Evolutionary conservation across 768 basidiomycete species (phyloP).

Genomic region (Hortiboletus campestris): DNA sequence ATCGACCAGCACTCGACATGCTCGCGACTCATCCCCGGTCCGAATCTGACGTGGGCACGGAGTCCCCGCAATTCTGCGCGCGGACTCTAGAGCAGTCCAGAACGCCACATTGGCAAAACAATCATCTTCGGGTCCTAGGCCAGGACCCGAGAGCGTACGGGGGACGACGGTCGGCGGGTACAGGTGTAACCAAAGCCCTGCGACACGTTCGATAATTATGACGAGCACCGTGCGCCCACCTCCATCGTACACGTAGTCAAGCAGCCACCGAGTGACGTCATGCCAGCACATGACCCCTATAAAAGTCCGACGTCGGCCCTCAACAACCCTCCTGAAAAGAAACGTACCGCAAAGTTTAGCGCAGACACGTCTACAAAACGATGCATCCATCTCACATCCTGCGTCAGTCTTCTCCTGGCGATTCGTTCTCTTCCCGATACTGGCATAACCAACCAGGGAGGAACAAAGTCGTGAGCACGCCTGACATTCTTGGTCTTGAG

Average conservation of each 20-base stretch:
- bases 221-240: too few relatives aligned
- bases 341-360: neutral
- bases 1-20: neutral
- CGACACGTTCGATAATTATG: neutral
- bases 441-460: slow-evolving; percentile 34
- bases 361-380: neutral
- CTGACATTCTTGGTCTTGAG: too few relatives aligned
- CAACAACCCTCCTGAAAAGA: slow-evolving; percentile 7
- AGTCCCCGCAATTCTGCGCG: neutral
- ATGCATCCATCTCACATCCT: slow-evolving; percentile 27
- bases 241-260: too few relatives aligned
- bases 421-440: slow-evolving; percentile 30
- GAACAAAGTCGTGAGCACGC: slow-evolving; percentile 30
- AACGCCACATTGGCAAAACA: neutral
- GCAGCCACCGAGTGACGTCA: slow-evolving; percentile 26
- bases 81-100: neutral
- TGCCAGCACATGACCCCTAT: slow-evolving; percentile 23
- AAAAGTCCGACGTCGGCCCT: slow-evolving; percentile 16
- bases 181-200: neutral
- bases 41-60: neutral
- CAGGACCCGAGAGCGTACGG: neutral
- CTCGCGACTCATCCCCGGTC: neutral
- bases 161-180: neutral
- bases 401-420: slow-evolving; percentile 23
- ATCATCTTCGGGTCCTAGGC: too few relatives aligned